Evolutionary conservation across 2,329 filamentous ascomycete genomes (phyloP).

Genomic region (Teratosphaeria destructans): DNA sequence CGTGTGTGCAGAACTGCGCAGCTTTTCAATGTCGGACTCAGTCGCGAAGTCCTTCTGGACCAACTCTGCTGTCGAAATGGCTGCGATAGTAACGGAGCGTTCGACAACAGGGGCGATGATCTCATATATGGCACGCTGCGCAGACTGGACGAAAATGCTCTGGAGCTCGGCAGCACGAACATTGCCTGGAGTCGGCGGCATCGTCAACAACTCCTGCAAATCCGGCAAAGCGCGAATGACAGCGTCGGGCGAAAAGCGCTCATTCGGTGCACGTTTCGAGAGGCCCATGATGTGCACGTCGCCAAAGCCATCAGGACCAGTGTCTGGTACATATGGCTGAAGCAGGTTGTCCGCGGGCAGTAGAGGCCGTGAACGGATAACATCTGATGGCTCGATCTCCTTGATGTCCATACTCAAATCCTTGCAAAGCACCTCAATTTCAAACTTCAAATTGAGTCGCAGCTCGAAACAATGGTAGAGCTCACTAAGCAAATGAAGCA

Average conservation of each 20-base stretch:
- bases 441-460: constrained; percentile 95
- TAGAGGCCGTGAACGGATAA: constrained; percentile 63
- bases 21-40: constrained; percentile 77
- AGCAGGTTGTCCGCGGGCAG: constrained; percentile 24
- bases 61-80: constrained; percentile 90
- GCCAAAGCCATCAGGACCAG: constrained; percentile 65
- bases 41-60: constrained; percentile 94
- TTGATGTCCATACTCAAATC: constrained; percentile 87
- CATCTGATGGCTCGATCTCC: constrained; percentile 73
- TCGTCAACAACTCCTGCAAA: constrained; percentile 64
- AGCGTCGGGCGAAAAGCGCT: constrained; percentile 64
- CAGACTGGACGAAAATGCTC: constrained; percentile 71
- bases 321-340: constrained; percentile 30
- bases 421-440: constrained; percentile 95
- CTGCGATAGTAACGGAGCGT: constrained; percentile 92
- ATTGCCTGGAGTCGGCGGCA: constrained; percentile 68
- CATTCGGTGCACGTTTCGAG: constrained; percentile 49
- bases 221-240: constrained; percentile 77
- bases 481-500: constrained; percentile 81
- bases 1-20: constrained; percentile 76
- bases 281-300: constrained; percentile 64
- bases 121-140: constrained; percentile 83
- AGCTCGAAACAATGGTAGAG: constrained; percentile 87
- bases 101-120: constrained; percentile 98
- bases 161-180: constrained; percentile 57